Percentiles rank a stretch among this genome's conserved stretches.
Conservation (phyloP, 2,329 filamentous ascomycete species). For the Sphaerulina vaccinii region DNA sequence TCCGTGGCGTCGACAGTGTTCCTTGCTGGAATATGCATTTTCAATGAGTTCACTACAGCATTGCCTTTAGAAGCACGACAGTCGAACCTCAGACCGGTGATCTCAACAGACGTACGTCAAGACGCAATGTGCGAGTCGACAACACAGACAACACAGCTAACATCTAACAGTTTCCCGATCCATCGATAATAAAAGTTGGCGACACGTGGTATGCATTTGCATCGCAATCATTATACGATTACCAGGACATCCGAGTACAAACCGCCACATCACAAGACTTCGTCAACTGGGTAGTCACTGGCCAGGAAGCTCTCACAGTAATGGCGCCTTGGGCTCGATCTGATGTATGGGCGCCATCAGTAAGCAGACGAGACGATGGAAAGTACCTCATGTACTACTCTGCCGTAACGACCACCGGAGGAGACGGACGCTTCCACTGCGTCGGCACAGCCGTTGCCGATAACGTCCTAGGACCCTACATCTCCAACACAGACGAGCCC, state of each 20-base stretch:
- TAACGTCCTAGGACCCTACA: constrained; percentile 29
- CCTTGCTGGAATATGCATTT: constrained; percentile 1
- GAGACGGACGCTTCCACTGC: constrained; percentile 29
- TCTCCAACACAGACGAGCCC: constrained; percentile 23
- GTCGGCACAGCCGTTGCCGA: constrained; percentile 30
- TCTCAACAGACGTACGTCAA: constrained; percentile 19
- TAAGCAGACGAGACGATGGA: constrained; percentile 29
- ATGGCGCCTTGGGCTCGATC: constrained; percentile 33
- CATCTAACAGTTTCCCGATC: constrained; percentile 38
- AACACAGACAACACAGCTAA: background rate
- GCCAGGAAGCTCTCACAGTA: constrained; percentile 34
- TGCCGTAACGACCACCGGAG: constrained; percentile 29
- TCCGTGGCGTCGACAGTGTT: background rate
- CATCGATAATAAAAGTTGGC: constrained; percentile 35
- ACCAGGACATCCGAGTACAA: constrained; percentile 34
- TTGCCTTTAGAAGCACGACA: constrained; percentile 14
- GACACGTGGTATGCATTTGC: constrained; percentile 40
- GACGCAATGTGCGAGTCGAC: background rate
- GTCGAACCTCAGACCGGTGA: constrained; percentile 19
- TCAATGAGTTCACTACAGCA: constrained; percentile 7
- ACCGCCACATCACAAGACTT: constrained; percentile 39
- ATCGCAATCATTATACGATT: constrained; percentile 31
- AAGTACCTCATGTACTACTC: constrained; percentile 34
- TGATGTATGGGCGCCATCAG: constrained; percentile 40
- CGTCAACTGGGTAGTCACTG: constrained; percentile 31